phyloP scores from a whole-genome alignment of 75 land plant genomes.

The Ceratopteris richardii region DNA sequence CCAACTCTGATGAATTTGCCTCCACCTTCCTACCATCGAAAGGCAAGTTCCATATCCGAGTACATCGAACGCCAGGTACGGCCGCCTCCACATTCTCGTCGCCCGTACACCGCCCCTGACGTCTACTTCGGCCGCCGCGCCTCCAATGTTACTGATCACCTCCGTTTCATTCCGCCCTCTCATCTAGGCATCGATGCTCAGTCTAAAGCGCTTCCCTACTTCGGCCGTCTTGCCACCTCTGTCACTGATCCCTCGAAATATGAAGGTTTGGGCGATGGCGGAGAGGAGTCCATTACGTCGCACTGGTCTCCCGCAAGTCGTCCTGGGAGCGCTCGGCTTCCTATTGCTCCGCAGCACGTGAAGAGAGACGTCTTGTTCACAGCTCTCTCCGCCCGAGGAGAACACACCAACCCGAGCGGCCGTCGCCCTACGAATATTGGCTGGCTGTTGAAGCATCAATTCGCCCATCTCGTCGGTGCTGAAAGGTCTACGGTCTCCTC shows the following conservation, averaged over 20 bases:
- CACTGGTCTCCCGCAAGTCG: not conserved
- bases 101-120: slow-evolving; percentile 4
- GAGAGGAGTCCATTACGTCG: not conserved
- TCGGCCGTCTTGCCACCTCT: slow-evolving; percentile 1
- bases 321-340: not conserved
- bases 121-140: slow-evolving; percentile 1
- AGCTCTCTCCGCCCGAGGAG: slow-evolving; percentile 1
- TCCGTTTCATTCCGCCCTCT: not conserved
- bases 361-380: not conserved
- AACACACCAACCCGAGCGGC: not conserved
- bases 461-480: not conserved
- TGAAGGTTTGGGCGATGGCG: not conserved
- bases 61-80: slow-evolving; percentile 1
- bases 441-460: not conserved
- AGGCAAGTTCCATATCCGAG: not conserved
- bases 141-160: not conserved
- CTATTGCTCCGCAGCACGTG: not conserved
- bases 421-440: not conserved
- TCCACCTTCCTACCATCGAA: not conserved
- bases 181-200: not conserved
- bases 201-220: not conserved
- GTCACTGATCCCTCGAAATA: slow-evolving; percentile 1
- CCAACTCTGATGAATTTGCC: not conserved
- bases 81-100: not conserved
- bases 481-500: not conserved